Percentiles rank a stretch among this genome's conserved stretches.
Conservation (phyloP, 345 rosid genomes). For the Cardiospermum halicacabum region DNA sequence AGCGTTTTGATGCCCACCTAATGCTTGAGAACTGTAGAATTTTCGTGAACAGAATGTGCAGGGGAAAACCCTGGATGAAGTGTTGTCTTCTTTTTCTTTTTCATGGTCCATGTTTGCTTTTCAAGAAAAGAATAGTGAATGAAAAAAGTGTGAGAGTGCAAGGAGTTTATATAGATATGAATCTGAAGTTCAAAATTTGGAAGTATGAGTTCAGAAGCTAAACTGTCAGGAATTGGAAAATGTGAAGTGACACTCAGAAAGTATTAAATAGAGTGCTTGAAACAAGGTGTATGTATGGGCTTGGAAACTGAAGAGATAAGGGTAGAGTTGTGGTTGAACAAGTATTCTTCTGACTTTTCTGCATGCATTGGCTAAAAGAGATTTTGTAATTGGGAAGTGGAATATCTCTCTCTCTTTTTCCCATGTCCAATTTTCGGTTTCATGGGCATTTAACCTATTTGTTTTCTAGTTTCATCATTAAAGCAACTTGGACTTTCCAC, state of each 20-base stretch:
- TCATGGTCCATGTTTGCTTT: slow-evolving; percentile 35
- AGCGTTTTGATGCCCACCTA: slow-evolving; percentile 96
- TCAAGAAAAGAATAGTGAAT: background rate
- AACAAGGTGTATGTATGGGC: slow-evolving; percentile 60
- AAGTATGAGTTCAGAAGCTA: slow-evolving; percentile 24
- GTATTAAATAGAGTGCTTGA: slow-evolving; percentile 34
- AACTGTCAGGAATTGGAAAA: slow-evolving; percentile 46
- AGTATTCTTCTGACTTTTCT: slow-evolving; percentile 25
- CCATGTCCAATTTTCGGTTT: slow-evolving; percentile 12
- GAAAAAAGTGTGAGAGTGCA: background rate
- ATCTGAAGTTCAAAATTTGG: slow-evolving; percentile 8
- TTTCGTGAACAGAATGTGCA: slow-evolving; percentile 80
- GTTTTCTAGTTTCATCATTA: slow-evolving; percentile 3
- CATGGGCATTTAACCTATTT: slow-evolving; percentile 5
- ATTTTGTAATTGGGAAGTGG: slow-evolving; percentile 38
- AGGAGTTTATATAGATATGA: background rate
- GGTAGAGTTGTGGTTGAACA: slow-evolving; percentile 29
- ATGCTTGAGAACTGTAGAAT: slow-evolving; percentile 86
- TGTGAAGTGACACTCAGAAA: slow-evolving; percentile 34
- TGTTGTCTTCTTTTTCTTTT: slow-evolving; percentile 26
- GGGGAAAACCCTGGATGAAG: slow-evolving; percentile 51
- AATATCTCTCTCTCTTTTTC: slow-evolving; percentile 12
- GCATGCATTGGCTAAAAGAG: slow-evolving; percentile 44
- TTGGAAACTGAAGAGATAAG: slow-evolving; percentile 67
- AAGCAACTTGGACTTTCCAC: background rate